phyloP scores from a whole-genome alignment of 306 rosid species.

The Lathyrus tuberosus region DNA sequence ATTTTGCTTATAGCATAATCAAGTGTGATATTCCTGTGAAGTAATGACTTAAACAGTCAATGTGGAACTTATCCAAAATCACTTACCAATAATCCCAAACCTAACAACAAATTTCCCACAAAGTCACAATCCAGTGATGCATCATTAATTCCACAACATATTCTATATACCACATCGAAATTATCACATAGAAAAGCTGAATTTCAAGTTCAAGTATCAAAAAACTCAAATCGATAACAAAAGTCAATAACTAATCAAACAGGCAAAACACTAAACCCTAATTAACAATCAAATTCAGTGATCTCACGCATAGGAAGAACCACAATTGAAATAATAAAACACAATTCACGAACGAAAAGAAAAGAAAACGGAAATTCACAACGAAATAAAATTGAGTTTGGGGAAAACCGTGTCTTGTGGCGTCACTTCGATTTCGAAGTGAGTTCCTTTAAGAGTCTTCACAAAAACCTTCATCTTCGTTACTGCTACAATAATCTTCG shows the following conservation, averaged over 20 bases:
- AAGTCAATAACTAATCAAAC: slow-evolving; percentile 34
- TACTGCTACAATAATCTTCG: slow-evolving; percentile 24
- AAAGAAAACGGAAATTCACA: background rate
- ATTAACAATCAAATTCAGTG: slow-evolving; percentile 27
- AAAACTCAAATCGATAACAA: slow-evolving; percentile 7
- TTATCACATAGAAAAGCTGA: background rate
- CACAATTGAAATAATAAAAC: slow-evolving; percentile 17
- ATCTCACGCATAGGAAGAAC: background rate
- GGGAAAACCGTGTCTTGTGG: slow-evolving; percentile 64
- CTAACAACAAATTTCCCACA: slow-evolving; percentile 18
- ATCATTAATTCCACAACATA: slow-evolving; percentile 20
- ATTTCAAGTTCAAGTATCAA: background rate
- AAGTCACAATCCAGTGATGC: slow-evolving; percentile 21
- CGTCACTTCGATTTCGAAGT: slow-evolving; percentile 87
- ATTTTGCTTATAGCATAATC: slow-evolving; percentile 4
- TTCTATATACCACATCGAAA: background rate
- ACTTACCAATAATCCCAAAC: slow-evolving; percentile 21
- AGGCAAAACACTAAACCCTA: slow-evolving; percentile 50
- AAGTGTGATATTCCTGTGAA: slow-evolving; percentile 15
- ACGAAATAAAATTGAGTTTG: slow-evolving; percentile 3
- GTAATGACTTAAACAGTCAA: slow-evolving; percentile 22
- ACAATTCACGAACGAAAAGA: background rate
- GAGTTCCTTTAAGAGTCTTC: slow-evolving; percentile 85
- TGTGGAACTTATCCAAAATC: slow-evolving; percentile 30
- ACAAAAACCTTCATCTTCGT: slow-evolving; percentile 81